Percentiles rank a stretch among this genome's conserved stretches.
phyloP scores from a whole-genome alignment of 768 basidiomycete genomes.

The Mrakia hoshinonis region DNA sequence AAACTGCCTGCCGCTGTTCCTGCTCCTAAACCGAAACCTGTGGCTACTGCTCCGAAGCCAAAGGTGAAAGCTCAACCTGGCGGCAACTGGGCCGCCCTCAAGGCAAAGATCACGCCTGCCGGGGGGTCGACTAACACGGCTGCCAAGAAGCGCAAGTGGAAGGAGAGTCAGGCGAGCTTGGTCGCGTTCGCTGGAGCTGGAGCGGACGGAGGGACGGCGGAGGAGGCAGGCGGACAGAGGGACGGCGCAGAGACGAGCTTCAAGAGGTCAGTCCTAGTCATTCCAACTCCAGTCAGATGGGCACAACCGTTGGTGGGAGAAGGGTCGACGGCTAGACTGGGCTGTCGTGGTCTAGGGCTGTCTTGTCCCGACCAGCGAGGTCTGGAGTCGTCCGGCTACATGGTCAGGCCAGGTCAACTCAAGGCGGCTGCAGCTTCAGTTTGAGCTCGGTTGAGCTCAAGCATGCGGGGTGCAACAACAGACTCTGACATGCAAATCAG shows the following conservation, averaged over 20 bases:
- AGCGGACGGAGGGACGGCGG: background rate
- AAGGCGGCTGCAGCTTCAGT: too few species aligned
- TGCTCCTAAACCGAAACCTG: conserved; percentile 8
- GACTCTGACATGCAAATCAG: too few species aligned
- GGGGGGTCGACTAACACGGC: background rate
- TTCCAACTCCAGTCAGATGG: background rate
- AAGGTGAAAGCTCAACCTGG: conserved; percentile 11
- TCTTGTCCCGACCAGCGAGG: too few species aligned
- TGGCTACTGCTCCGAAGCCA: background rate
- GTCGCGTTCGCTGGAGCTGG: background rate
- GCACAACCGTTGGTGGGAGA: background rate
- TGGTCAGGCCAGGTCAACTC: too few species aligned
- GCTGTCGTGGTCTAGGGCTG: too few species aligned
- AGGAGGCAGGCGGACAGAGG: background rate
- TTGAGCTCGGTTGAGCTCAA: too few species aligned
- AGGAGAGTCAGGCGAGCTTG: background rate
- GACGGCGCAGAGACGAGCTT: conserved; percentile 10
- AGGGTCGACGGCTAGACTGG: background rate
- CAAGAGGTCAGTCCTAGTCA: conserved; percentile 19
- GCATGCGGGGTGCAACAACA: too few species aligned
- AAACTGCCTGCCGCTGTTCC: background rate
- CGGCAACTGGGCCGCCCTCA: conserved; percentile 28
- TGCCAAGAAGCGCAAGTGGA: conserved; percentile 26
- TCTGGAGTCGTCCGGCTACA: too few species aligned
- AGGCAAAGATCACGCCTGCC: conserved; percentile 13